Evolutionary conservation across 768 basidiomycete genomes (phyloP).

Genomic region (Atractiella rhizophila): DNA sequence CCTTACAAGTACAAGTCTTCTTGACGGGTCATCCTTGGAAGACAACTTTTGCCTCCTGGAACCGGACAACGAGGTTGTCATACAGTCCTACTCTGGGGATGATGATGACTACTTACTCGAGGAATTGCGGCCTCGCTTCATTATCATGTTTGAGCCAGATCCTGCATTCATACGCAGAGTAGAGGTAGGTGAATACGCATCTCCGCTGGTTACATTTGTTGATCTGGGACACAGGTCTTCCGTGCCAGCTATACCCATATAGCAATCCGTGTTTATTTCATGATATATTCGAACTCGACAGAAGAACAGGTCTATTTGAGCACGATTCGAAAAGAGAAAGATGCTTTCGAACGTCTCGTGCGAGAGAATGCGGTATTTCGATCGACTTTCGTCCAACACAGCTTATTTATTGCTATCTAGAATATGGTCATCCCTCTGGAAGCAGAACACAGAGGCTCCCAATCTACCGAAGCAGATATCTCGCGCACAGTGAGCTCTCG

Average conservation of each 20-base stretch:
- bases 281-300: conserved; percentile 74
- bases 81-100: conserved; percentile 74
- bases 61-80: conserved; percentile 53
- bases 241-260: conserved; percentile 58
- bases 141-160: conserved; percentile 86
- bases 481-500: conserved; percentile 63
- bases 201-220: background rate
- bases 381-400: background rate
- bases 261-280: conserved; percentile 70
- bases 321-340: conserved; percentile 67
- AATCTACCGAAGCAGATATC: conserved; percentile 28
- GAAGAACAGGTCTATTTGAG: conserved; percentile 92
- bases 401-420: conserved; percentile 23
- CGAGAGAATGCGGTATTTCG: conserved; percentile 60
- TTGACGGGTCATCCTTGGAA: conserved; percentile 36
- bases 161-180: conserved; percentile 76
- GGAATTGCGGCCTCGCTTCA: conserved; percentile 69
- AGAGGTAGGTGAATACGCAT: conserved; percentile 35
- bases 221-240: conserved; percentile 37
- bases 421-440: conserved; percentile 65
- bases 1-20: too few species aligned
- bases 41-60: conserved; percentile 50
- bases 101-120: conserved; percentile 66
- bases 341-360: conserved; percentile 75
- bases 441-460: conserved; percentile 19